Base-by-base conservation (phyloP, 805 yeast genomes). In the Sugiyamaella chiloensis region DNA sequence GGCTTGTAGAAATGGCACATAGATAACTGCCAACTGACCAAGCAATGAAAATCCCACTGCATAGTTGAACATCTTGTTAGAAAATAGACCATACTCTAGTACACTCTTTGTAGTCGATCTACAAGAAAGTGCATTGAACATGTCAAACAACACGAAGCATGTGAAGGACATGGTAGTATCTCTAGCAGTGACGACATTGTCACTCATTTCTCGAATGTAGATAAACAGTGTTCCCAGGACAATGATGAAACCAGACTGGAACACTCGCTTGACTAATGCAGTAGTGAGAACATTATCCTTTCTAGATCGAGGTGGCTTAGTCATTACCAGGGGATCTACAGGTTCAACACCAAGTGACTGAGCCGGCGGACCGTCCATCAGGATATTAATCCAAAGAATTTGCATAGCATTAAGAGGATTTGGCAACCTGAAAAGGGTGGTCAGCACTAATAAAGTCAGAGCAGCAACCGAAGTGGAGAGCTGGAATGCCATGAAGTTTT, bases 311-410 rank as follows among this genome's bases (percentile, higher is more conserved):
- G 99, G 99, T n/a, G 98, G 97, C 63, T 85, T 86, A 53, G 78
- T 80, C 97, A 91, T 90, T 31, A 91, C 96, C 64, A 85, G 95
- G 52, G 85, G 89, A 62, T 91, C 98, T 11, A 91, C 98, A 0
- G 96, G 95, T 68, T 91, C 99, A 26, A 93, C 98, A 50, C 99
- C 99, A 37, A 91, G 72, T 0, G 96, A 86, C 70, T 91, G 99
- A 1, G 98, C 98, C 3, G 99, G 99, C 8, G 99, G 99, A 1
- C 99, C 99, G 70, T 91, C 99, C 99, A 91, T 91, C 49, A 91
- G 75, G 53, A 91, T 93, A 65, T 91, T 91, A 64, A 91, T 91
- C 97, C 98, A 91, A 60, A 91, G 72, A 59, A 91, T 93, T 72
- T 93, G 98, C 99, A 91, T 91, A 24, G 99, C 96, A 63, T 91